Evolutionary conservation across 2,329 filamentous ascomycete genomes (phyloP), one percentile per base, ranked within the genome.

Genomic region (Apiospora kogelbergensis): DNA sequence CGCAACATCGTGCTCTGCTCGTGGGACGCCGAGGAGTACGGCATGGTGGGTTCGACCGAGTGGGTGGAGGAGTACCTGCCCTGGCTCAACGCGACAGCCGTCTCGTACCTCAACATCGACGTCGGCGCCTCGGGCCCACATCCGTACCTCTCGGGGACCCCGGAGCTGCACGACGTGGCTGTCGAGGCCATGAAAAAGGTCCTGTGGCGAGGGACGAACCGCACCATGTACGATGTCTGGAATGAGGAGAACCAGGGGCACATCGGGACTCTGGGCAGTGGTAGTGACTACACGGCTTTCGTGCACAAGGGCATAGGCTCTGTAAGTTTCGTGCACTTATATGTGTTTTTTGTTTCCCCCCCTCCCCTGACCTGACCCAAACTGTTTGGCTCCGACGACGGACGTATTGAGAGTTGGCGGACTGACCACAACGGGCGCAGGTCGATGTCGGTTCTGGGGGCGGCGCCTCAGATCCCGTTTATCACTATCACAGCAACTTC

Each of bases 41-140:
- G 92, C 0, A 82, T 96, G 0, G 79, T 97, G 9, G 94, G 93
- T 1, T 93, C 90, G 3, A 95, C 93, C 0, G 93, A 97, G 76
- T 97, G 93, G 92, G 92, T 97, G 0, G 93, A 97, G 76, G 93
- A 97, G 69, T 90, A 93, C 70, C 79, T 94, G 1, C 89, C 91
- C 0, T 96, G 93, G 93, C 86, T 97, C 1, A 87, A 85, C 0
- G 85, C 88, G 20, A 88, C 90, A 0, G 89, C 91, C 9, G 87
- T 97, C 66, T 88, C 91, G 0, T 97, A 97, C 73, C 81, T 97
- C 67, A 97, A 97, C 74, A 89, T 96, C 37, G 93, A 96, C 75
- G 89, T 94, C 7, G 93, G 88, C 3, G 77, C 81, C 1, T 78
- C 80, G 1, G 93, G 93, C 0, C 85, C 86, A 0, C 72, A 83